Evolutionary conservation across 23 red algal genomes (phyloP).

Genomic region (Gracilaria domingensis): DNA sequence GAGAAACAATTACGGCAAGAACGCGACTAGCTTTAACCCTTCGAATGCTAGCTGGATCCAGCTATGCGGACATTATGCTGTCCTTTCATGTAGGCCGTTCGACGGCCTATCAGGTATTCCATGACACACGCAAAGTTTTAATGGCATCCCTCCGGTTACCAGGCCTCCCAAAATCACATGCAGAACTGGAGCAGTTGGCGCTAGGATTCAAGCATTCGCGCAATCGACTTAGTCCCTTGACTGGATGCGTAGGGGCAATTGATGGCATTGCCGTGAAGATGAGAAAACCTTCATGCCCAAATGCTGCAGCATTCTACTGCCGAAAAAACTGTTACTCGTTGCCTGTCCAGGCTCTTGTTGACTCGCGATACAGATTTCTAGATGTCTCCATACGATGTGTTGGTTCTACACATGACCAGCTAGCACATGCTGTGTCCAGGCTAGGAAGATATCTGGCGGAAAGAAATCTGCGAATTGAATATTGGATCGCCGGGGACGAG

Average conservation of each 20-base stretch:
- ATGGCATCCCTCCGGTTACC: background rate
- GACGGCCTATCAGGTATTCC: slow-evolving; percentile 7
- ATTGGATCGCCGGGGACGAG: slow-evolving; percentile 19
- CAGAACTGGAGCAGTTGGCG: background rate
- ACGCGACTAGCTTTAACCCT: background rate
- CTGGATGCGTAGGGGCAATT: background rate
- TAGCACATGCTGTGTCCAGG: background rate
- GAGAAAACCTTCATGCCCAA: background rate
- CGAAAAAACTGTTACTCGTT: slow-evolving; percentile 18
- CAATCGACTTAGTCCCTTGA: background rate
- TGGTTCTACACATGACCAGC: slow-evolving; percentile 22
- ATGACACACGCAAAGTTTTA: background rate
- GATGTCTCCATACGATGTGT: slow-evolving; percentile 16
- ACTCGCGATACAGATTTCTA: slow-evolving; percentile 31
- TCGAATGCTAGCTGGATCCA: background rate
- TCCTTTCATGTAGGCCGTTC: slow-evolving; percentile 3
- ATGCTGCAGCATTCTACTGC: slow-evolving; percentile 8
- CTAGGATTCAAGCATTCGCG: slow-evolving; percentile 13
- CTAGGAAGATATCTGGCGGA: background rate
- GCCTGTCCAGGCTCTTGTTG: slow-evolving; percentile 23
- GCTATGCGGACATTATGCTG: slow-evolving; percentile 5
- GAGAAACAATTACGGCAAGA: background rate
- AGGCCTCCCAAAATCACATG: background rate
- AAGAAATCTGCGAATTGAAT: background rate
- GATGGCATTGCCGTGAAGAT: slow-evolving; percentile 34